These are phyloP conservation scores for Paramecium tetraurelia DNA, from an alignment of 73 alveolate genomes.

Conservation along the genomic window DNA sequence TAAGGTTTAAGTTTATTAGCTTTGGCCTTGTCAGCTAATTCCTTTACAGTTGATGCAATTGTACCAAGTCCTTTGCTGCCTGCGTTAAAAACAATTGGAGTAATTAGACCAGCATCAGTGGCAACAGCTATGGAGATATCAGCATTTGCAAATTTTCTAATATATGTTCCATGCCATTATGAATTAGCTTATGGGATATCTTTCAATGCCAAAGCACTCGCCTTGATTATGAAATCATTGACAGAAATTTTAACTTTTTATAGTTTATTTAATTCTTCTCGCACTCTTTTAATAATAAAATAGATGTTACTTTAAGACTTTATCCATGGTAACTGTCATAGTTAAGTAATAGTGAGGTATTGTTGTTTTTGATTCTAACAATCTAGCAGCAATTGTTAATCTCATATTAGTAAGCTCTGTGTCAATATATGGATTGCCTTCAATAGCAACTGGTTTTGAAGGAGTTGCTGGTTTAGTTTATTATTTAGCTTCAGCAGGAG, in stretches of 20 bases:
- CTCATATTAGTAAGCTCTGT: conserved; percentile 68
- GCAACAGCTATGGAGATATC: conserved; percentile 81
- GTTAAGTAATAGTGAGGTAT: conserved; percentile 89
- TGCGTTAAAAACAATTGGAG: conserved; percentile 80
- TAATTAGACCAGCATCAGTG: conserved; percentile 73
- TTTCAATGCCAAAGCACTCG: conserved; percentile 71
- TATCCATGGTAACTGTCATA: conserved; percentile 69
- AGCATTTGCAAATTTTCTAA: conserved; percentile 75
- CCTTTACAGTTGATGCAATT: conserved; percentile 74
- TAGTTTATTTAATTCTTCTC: conserved; percentile 69
- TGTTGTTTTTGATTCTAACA: conserved; percentile 71
- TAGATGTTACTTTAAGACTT: conserved; percentile 42
- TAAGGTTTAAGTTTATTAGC: conserved; percentile 68
- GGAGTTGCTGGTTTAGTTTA: background rate
- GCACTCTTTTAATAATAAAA: conserved; percentile 44
- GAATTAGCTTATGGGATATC: conserved; percentile 81
- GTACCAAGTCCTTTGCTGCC: conserved; percentile 74
- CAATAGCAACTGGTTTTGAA: conserved; percentile 41
- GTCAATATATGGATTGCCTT: conserved; percentile 59
- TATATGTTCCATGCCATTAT: conserved; percentile 76
- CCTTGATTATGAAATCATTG: conserved; percentile 82
- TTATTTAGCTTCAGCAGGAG: background rate
- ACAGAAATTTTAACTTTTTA: conserved; percentile 73
- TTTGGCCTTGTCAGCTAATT: conserved; percentile 80
- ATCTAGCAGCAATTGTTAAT: conserved; percentile 73